Conservation (phyloP, 768 basidiomycete species). For the Calvatia gigantea region DNA sequence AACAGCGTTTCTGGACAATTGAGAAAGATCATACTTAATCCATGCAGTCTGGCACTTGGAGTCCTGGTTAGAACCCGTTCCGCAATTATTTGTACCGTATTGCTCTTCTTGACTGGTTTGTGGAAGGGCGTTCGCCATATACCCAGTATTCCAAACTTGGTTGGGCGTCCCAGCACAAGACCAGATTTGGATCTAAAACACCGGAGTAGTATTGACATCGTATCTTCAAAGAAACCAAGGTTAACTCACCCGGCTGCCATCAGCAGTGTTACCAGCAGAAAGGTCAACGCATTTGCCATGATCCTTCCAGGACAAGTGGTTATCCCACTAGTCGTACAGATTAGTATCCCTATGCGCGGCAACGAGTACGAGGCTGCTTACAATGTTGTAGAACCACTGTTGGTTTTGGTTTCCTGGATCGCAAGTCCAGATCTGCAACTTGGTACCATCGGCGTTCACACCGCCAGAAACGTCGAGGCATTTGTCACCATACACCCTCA, state of each 20-base stretch:
- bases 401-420: constrained; percentile 37
- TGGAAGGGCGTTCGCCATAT: constrained; percentile 38
- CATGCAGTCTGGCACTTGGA: constrained; percentile 72
- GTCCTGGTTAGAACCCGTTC: constrained; percentile 46
- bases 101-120: constrained; percentile 56
- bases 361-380: constrained; percentile 14
- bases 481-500: constrained; percentile 43
- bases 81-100: constrained; percentile 66
- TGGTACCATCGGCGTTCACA: constrained; percentile 36
- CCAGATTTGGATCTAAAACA: constrained; percentile 45
- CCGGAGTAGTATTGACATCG: background rate
- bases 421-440: constrained; percentile 54
- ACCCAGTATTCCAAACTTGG: constrained; percentile 53
- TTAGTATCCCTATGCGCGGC: background rate
- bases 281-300: constrained; percentile 50
- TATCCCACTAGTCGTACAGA: constrained; percentile 25
- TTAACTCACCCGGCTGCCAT: constrained; percentile 38
- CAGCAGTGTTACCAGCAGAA: constrained; percentile 32
- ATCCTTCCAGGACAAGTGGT: constrained; percentile 44
- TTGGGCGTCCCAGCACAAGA: constrained; percentile 40
- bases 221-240: background rate
- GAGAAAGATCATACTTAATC: constrained; percentile 45
- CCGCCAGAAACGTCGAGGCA: constrained; percentile 49
- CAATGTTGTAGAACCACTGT: constrained; percentile 44
- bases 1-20: constrained; percentile 19